phyloP scores from a whole-genome alignment of 1,139 yeast genomes.

The Taphrina wiesneri region DNA sequence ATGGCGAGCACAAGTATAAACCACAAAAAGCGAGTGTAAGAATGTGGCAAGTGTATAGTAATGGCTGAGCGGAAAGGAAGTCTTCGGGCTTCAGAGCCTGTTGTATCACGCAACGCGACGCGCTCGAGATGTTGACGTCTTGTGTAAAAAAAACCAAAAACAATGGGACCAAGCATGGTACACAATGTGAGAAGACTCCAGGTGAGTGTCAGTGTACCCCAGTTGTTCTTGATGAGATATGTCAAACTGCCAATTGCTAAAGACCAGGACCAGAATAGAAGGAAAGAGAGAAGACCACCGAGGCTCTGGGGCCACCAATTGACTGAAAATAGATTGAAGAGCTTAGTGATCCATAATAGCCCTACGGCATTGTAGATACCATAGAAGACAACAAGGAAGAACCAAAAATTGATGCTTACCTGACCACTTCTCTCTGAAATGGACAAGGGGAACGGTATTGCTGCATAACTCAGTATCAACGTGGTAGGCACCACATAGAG shows the following conservation, averaged over 20 bases:
- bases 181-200: conserved; percentile 37
- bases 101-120: neutral
- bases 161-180: conserved; percentile 33
- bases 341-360: conserved; percentile 37
- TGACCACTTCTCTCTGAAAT: neutral
- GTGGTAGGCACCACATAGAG: conserved; percentile 31
- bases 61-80: conserved; percentile 1
- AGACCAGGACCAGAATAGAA: conserved; percentile 36
- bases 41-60: conserved; percentile 17
- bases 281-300: conserved; percentile 35
- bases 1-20: conserved; percentile 34
- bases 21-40: conserved; percentile 37
- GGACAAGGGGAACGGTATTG: conserved; percentile 27
- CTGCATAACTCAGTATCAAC: conserved; percentile 19
- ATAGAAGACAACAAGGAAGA: conserved; percentile 36
- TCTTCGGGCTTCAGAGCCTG: neutral
- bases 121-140: conserved; percentile 9
- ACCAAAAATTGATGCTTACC: conserved; percentile 36
- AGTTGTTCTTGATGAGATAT: conserved; percentile 21
- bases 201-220: conserved; percentile 35
- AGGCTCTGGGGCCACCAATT: conserved; percentile 37
- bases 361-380: conserved; percentile 38
- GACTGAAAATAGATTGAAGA: conserved; percentile 37
- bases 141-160: conserved; percentile 20
- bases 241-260: conserved; percentile 34